Conservation (phyloP, 2,329 filamentous ascomycete genomes). For the Mycosphaerella arachidis region DNA sequence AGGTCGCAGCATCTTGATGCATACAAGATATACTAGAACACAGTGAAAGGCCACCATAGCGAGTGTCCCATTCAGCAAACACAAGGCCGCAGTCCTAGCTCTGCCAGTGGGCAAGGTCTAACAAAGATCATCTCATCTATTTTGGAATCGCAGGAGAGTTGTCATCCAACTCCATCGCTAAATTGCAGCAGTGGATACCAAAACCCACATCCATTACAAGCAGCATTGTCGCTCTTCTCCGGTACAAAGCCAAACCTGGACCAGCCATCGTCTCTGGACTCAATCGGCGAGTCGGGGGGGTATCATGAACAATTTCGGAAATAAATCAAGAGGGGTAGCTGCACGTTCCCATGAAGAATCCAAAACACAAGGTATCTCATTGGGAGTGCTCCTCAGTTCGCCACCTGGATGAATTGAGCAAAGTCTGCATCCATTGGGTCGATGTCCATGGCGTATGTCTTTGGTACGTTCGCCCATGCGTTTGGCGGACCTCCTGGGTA, state of each 20-base stretch:
- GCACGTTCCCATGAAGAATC: not conserved
- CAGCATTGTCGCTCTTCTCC: not conserved
- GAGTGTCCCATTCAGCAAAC: not conserved
- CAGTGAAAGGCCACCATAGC: not conserved
- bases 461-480: not conserved
- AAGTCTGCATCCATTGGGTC: slow-evolving; percentile 31
- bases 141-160: not conserved
- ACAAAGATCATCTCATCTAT: not conserved
- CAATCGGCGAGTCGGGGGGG: not conserved
- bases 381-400: slow-evolving; percentile 13
- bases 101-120: not conserved
- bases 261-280: not conserved
- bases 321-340: not conserved
- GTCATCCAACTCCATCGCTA: slow-evolving; percentile 1
- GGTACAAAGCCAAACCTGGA: not conserved
- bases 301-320: slow-evolving; percentile 4
- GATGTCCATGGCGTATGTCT: slow-evolving; percentile 22
- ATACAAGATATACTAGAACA: not conserved
- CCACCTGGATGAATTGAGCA: slow-evolving; percentile 27
- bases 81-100: not conserved
- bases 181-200: not conserved
- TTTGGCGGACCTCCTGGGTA: not conserved
- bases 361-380: not conserved
- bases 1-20: not conserved
- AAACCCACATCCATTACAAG: not conserved